These are phyloP conservation scores for Ophidiomyces ophidiicola DNA, from an alignment of 2,329 filamentous ascomycete species.

Conservation along the genomic window DNA sequence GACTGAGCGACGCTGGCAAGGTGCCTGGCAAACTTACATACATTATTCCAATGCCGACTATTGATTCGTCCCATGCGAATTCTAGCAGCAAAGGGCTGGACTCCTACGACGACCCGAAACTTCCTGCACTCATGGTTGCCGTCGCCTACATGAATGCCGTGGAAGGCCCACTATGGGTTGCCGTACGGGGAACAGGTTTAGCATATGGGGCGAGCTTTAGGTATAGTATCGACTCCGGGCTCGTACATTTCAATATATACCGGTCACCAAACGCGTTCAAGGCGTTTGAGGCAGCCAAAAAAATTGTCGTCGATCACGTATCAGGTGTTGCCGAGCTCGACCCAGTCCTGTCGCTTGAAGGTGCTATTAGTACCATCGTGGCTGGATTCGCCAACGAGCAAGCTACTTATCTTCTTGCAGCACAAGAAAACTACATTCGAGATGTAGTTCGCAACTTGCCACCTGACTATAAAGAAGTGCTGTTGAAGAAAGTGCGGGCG, in stretches of 20 bases:
- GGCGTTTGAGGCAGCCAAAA: conserved; percentile 65
- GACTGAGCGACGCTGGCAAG: conserved; percentile 64
- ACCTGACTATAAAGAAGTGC: conserved; percentile 62
- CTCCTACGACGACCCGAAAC: conserved; percentile 60
- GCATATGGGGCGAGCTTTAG: conserved; percentile 79
- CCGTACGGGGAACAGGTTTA: conserved; percentile 81
- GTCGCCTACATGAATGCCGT: conserved; percentile 83
- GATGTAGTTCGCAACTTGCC: conserved; percentile 66
- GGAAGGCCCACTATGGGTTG: conserved; percentile 88
- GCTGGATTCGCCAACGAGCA: conserved; percentile 79
- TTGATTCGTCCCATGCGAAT: conserved; percentile 82
- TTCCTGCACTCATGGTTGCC: conserved; percentile 78
- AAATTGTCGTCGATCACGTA: conserved; percentile 62
- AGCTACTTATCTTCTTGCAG: conserved; percentile 69
- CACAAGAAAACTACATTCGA: conserved; percentile 68
- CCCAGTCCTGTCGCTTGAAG: conserved; percentile 62
- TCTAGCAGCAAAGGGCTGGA: conserved; percentile 62
- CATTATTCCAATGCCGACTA: conserved; percentile 78
- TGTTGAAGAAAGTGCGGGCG: conserved; percentile 63
- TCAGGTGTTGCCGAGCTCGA: conserved; percentile 62
- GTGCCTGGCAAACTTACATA: conserved; percentile 63
- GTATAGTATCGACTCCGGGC: conserved; percentile 64
- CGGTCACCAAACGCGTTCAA: conserved; percentile 80
- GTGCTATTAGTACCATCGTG: conserved; percentile 81
- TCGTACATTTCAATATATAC: conserved; percentile 75